phyloP scores from a whole-genome alignment of 176 grass and related monocot genomes.

The Paspalum notatum region DNA sequence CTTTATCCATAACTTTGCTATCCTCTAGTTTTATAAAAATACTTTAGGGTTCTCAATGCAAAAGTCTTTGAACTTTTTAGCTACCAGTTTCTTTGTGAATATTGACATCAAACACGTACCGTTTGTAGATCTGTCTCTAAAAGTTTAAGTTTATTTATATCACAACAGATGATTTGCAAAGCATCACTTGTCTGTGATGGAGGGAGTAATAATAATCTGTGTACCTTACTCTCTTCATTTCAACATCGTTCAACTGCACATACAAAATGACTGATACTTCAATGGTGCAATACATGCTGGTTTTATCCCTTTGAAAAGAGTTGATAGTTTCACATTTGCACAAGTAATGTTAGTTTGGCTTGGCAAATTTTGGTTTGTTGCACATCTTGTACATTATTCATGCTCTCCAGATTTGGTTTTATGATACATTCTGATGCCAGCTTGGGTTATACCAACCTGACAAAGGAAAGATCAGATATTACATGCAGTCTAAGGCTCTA shows the following conservation, averaged over 20 bases:
- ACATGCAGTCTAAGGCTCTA: neutral
- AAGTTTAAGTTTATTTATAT: neutral
- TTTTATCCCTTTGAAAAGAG: neutral
- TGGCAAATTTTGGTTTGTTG: neutral
- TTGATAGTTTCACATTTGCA: slow-evolving; percentile 1
- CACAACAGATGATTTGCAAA: neutral
- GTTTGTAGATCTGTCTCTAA: neutral
- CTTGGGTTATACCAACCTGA: slow-evolving; percentile 13
- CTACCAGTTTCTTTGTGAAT: neutral
- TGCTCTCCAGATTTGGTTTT: neutral
- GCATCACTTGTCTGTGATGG: neutral
- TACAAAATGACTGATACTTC: neutral
- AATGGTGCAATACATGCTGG: neutral
- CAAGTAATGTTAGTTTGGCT: neutral
- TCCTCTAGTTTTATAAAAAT: neutral
- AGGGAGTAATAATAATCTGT: neutral
- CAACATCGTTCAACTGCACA: neutral
- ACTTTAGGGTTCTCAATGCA: neutral
- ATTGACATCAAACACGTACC: neutral
- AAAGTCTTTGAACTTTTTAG: neutral
- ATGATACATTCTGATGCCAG: slow-evolving; percentile 11
- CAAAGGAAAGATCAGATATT: neutral
- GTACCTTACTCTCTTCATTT: neutral
- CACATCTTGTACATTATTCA: slow-evolving; percentile 15
- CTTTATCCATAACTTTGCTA: neutral